Evolutionary conservation across 2,329 filamentous ascomycete species (phyloP).

Genomic region (Fusarium sterilihyphosum): DNA sequence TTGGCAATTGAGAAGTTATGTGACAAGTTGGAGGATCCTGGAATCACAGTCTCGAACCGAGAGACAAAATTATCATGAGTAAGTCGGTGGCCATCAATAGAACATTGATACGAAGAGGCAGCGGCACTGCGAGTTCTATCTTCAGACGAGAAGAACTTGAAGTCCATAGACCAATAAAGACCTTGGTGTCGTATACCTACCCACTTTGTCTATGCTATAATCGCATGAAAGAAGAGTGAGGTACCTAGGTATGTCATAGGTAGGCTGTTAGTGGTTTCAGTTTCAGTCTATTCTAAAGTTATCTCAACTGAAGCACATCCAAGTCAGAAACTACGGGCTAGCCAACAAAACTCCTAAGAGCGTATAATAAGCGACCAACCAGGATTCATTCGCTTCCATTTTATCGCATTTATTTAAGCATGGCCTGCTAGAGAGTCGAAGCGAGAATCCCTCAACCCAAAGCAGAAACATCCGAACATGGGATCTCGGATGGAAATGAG

Average conservation of each 20-base stretch:
- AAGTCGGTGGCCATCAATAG: no score
- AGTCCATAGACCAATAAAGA: not conserved
- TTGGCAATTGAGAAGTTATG: no score
- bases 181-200: not conserved
- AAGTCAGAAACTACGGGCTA: no score
- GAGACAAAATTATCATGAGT: no score
- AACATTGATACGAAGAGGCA: not conserved
- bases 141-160: no score
- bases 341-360: not conserved
- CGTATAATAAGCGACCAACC: not conserved
- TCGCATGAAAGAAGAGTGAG: not conserved
- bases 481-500: slow-evolving; percentile 7
- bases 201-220: not conserved
- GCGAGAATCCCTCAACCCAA: not conserved
- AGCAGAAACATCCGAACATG: slow-evolving; percentile 21
- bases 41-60: no score
- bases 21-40: no score
- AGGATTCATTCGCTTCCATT: not conserved
- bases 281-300: slow-evolving; percentile 5
- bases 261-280: slow-evolving; percentile 6
- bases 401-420: not conserved
- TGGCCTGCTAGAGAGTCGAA: not conserved
- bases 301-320: not conserved
- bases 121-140: no score
- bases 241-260: not conserved